Percentiles rank a stretch among this genome's conserved stretches.
phyloP scores from a whole-genome alignment of 345 rosid genomes.

The Noccaea bulbosa region DNA sequence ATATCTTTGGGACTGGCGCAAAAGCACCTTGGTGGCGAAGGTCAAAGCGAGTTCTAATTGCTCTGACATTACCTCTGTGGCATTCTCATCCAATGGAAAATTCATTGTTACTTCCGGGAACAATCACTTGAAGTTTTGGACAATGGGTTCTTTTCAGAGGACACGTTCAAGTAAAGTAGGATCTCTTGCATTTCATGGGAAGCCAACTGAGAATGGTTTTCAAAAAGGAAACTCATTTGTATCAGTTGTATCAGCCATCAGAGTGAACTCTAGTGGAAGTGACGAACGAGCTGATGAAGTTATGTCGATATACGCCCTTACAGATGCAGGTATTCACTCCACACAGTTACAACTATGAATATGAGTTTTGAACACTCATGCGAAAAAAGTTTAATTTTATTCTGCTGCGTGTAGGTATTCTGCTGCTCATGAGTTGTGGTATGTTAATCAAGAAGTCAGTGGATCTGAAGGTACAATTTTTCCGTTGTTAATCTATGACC shows the following conservation, averaged over 20 bases:
- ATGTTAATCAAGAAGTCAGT: conserved; percentile 55
- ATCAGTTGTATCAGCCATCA: conserved; percentile 54
- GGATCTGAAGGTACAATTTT: conserved; percentile 60
- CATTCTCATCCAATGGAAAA: conserved; percentile 69
- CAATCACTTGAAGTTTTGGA: conserved; percentile 80
- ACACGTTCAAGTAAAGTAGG: conserved; percentile 53
- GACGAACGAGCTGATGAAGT: conserved; percentile 46
- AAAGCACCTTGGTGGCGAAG: conserved; percentile 58
- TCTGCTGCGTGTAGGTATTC: conserved; percentile 59
- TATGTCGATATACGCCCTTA: conserved; percentile 58
- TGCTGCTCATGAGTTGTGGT: conserved; percentile 58
- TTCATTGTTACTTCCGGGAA: conserved; percentile 75
- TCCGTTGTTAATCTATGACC: conserved; percentile 1
- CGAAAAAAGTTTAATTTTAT: conserved; percentile 10
- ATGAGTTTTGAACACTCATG: neutral
- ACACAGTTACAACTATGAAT: neutral
- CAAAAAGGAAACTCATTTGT: conserved; percentile 70
- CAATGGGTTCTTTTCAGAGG: conserved; percentile 58
- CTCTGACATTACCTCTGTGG: conserved; percentile 63
- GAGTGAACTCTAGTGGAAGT: conserved; percentile 38
- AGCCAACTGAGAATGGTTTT: conserved; percentile 61
- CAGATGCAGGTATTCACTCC: conserved; percentile 60
- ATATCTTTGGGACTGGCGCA: conserved; percentile 83
- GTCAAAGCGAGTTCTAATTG: conserved; percentile 68
- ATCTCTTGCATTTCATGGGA: conserved; percentile 53